phyloP scores from a whole-genome alignment of 176 grass and related monocot genomes.

The Zea luxurians region DNA sequence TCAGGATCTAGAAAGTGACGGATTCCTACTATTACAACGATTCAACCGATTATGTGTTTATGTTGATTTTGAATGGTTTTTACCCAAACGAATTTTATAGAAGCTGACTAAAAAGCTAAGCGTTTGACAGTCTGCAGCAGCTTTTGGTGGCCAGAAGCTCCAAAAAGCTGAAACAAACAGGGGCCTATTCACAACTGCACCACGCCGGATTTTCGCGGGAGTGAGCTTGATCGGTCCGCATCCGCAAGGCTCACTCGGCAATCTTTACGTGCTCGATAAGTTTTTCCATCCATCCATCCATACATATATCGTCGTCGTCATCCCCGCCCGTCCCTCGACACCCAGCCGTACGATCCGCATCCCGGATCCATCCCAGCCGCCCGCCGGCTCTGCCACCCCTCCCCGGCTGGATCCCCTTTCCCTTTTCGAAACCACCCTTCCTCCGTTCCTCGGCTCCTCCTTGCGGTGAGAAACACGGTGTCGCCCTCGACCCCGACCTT shows the following conservation, averaged over 20 bases:
- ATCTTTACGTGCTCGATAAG: slow-evolving; percentile 51
- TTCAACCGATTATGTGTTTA: too few species aligned
- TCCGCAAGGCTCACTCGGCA: background rate
- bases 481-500: background rate
- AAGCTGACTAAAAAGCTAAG: too few species aligned
- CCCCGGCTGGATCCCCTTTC: background rate
- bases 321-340: background rate
- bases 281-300: slow-evolving; percentile 23
- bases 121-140: too few species aligned
- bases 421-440: slow-evolving; percentile 37
- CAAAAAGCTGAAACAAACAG: too few species aligned
- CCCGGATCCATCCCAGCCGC: slow-evolving; percentile 24
- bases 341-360: slow-evolving; percentile 34
- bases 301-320: background rate
- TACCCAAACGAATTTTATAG: too few species aligned
- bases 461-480: background rate
- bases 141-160: too few species aligned
- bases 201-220: too few species aligned
- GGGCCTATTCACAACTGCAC: too few species aligned
- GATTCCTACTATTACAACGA: too few species aligned
- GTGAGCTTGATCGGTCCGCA: too few species aligned
- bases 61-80: too few species aligned
- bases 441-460: slow-evolving; percentile 7
- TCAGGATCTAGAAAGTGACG: too few species aligned
- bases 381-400: background rate